Conservation (phyloP, 2,329 filamentous ascomycete species). For the Monilinia polystroma region DNA sequence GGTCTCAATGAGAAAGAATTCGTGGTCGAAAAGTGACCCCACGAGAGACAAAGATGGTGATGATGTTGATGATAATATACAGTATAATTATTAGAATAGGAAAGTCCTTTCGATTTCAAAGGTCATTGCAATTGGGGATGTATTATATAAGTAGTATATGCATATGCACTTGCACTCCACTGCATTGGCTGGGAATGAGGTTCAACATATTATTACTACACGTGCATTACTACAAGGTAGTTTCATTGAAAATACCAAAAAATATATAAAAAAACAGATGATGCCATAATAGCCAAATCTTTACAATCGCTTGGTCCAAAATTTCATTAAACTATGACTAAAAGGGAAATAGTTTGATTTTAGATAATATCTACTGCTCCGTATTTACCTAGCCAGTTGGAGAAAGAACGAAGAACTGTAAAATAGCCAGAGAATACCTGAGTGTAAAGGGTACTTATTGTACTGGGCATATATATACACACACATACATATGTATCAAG, state of each 20-base stretch:
- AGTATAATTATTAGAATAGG: no score
- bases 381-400: background rate
- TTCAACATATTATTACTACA: background rate
- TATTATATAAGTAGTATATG: background rate
- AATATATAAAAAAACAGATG: constrained; percentile 13
- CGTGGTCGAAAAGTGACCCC: background rate
- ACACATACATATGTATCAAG: no score
- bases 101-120: background rate
- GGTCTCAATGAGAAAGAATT: background rate
- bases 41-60: background rate
- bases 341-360: background rate
- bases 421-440: no score
- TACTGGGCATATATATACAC: no score
- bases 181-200: background rate
- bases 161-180: background rate
- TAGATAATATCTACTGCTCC: background rate
- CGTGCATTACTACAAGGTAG: no score
- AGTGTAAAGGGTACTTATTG: no score
- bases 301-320: constrained; percentile 10
- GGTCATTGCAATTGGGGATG: background rate
- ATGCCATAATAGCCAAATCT: constrained; percentile 21
- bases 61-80: no score
- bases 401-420: background rate
- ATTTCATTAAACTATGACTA: constrained; percentile 10
- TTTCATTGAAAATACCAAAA: background rate